A percentile compares a stretch with the other conserved stretches of the same genome.
Conservation (phyloP, 495 filamentous ascomycete species). For the Oleoguttula mirabilis region DNA sequence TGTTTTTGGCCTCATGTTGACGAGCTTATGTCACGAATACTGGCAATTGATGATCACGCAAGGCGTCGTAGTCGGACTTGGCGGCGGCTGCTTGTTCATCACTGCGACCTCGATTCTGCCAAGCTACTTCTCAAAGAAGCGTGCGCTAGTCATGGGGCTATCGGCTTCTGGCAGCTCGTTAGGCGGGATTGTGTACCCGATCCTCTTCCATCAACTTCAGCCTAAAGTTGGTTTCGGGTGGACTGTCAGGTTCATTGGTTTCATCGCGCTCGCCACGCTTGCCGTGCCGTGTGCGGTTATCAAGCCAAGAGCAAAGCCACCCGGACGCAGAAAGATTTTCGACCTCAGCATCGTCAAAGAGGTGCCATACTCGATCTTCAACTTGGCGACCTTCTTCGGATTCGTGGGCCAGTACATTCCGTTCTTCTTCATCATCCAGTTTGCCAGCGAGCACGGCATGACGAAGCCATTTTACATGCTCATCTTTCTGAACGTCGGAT, state of each 20-base stretch:
- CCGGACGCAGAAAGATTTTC: constrained; percentile 12
- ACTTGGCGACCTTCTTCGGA: constrained; percentile 32
- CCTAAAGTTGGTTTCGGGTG: constrained; percentile 62
- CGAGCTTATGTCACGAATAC: constrained; percentile 11
- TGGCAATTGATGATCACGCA: constrained; percentile 16
- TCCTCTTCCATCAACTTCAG: constrained; percentile 57
- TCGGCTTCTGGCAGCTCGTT: constrained; percentile 45
- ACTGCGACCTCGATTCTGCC: constrained; percentile 34
- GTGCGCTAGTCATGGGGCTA: constrained; percentile 56
- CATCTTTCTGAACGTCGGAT: constrained; percentile 40
- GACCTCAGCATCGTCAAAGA: constrained; percentile 19
- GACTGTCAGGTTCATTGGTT: constrained; percentile 36
- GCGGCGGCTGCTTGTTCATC: constrained; percentile 9
- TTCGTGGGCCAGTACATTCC: constrained; percentile 54
- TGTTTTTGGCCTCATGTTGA: constrained; percentile 18
- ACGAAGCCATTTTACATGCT: constrained; percentile 37
- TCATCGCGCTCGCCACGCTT: constrained; percentile 31
- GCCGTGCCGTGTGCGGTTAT: constrained; percentile 25
- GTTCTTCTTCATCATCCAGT: constrained; percentile 51
- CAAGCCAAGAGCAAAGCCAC: constrained; percentile 3
- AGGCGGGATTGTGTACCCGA: constrained; percentile 59
- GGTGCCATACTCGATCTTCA: constrained; percentile 21
- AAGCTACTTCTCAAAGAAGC: constrained; percentile 52
- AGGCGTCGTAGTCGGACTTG: constrained; percentile 14
- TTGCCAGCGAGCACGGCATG: constrained; percentile 38